Conservation (phyloP, 306 rosid species). For the Pyrus bretschneideri region DNA sequence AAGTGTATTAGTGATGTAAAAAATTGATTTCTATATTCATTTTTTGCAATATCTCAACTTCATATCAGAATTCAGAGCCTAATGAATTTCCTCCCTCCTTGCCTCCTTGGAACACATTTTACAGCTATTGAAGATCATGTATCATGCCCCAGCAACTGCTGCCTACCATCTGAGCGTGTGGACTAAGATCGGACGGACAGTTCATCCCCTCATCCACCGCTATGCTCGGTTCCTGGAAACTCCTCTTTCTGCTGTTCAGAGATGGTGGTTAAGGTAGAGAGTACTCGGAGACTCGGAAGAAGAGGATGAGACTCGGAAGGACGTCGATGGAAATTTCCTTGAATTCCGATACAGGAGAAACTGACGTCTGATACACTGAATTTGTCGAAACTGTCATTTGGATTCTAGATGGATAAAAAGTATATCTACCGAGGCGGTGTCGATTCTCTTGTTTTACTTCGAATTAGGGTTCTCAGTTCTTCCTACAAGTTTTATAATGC, state of each 20-base stretch:
- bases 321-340: background rate
- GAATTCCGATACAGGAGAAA: conserved; percentile 6
- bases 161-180: conserved; percentile 80
- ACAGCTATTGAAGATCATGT: conserved; percentile 93
- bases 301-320: background rate
- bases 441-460: background rate
- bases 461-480: background rate
- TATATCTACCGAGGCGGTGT: conserved; percentile 10
- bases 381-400: conserved; percentile 18
- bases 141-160: conserved; percentile 77
- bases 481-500: background rate
- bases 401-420: conserved; percentile 3
- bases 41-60: background rate
- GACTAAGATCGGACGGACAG: conserved; percentile 60
- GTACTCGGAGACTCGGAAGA: background rate
- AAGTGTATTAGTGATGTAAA: background rate
- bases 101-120: conserved; percentile 6
- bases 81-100: background rate
- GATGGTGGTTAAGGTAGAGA: conserved; percentile 91
- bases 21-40: background rate
- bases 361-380: conserved; percentile 14
- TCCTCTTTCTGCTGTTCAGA: conserved; percentile 64
- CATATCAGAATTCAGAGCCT: background rate
- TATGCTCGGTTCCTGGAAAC: conserved; percentile 61
- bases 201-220: conserved; percentile 54